Base-by-base conservation (phyloP, 192 early-diverging fungal species). In the Cladochytrium replicatum region DNA sequence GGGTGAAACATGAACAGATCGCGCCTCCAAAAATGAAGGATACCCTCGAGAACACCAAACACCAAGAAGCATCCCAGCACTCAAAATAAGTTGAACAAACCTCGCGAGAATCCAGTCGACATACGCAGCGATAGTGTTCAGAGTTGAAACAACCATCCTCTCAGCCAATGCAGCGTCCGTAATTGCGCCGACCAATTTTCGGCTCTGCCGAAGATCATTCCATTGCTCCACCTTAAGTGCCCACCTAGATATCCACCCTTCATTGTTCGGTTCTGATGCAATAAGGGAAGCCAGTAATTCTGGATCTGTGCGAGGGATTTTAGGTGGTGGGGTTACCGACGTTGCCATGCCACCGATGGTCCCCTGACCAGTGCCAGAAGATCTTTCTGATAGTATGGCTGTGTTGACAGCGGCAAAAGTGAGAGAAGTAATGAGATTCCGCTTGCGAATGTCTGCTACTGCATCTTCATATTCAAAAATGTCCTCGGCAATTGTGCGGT, bases 391-490 rank as follows among this genome's bases (percentile, higher is more conserved):
- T 26, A 78, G 41, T 3, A 69, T 54, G 4, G 9, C 17, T 7
- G 60, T 54, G 54, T 68, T 81, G 0, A 77, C 41, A 17, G 75
- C 65, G 17, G 81, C 67, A 13, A 72, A 66, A 21, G 78, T 50
- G 40, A 86, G 52, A 4, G 68, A 66, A 29, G 63, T 67, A 8
- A 69, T 61, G 3, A 85, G 58, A 43, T 81, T 76, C 8, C 57
- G 60, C 49, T 80, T 80, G 6, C 81, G 59, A 8, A 71, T 43
- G 21, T 61, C 67, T 0, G 81, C 78, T 1, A 84, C 60, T 4
- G 65, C 58, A 42, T 78, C 75, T 23, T 83, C 81, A 32, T 63
- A 81, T 1, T 80, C 43, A 23, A 71, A 82, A 0, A 81, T 54
- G 48, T 86, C 83, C 43, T 85, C 78, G 2, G 63, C 67, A 0